Evolutionary conservation across 805 yeast species (phyloP).

Genomic region (Ogataea trehaloabstinens): DNA sequence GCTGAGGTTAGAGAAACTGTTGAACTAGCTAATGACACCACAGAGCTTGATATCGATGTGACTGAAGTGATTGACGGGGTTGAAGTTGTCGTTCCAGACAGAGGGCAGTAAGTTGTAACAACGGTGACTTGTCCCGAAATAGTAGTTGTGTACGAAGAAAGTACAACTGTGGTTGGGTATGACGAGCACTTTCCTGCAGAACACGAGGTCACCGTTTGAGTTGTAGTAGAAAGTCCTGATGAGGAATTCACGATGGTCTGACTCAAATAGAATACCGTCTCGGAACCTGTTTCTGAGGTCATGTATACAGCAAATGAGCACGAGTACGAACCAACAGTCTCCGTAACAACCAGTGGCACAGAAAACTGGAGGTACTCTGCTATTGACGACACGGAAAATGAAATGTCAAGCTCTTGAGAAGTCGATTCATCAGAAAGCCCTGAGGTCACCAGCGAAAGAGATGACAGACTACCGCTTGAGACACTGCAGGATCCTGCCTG

Average conservation of each 20-base stretch:
- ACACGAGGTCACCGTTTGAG: conserved; percentile 17
- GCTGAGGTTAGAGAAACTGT: background rate
- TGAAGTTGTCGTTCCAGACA: conserved; percentile 9
- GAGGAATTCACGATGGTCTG: conserved; percentile 7
- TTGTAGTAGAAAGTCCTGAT: conserved; percentile 12
- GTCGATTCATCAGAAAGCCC: conserved; percentile 6
- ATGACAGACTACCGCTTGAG: conserved; percentile 1
- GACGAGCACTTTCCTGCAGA: conserved; percentile 15
- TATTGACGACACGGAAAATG: conserved; percentile 12
- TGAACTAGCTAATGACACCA: background rate
- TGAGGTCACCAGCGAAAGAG: conserved; percentile 3
- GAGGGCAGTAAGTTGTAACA: conserved; percentile 19
- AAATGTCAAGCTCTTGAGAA: conserved; percentile 2
- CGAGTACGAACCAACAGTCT: background rate
- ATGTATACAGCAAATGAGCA: conserved; percentile 11
- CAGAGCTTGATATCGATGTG: conserved; percentile 5
- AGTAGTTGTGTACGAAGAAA: conserved; percentile 23
- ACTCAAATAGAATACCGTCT: conserved; percentile 10
- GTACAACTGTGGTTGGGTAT: conserved; percentile 15
- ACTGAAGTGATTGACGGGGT: conserved; percentile 9
- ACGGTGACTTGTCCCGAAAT: conserved; percentile 18
- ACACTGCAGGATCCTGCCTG: conserved; percentile 1
- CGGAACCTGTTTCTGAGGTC: conserved; percentile 13
- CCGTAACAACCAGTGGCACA: conserved; percentile 18
- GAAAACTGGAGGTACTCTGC: conserved; percentile 11